phyloP scores from a whole-genome alignment of 257 asterid species.

The Solanum sitiens region DNA sequence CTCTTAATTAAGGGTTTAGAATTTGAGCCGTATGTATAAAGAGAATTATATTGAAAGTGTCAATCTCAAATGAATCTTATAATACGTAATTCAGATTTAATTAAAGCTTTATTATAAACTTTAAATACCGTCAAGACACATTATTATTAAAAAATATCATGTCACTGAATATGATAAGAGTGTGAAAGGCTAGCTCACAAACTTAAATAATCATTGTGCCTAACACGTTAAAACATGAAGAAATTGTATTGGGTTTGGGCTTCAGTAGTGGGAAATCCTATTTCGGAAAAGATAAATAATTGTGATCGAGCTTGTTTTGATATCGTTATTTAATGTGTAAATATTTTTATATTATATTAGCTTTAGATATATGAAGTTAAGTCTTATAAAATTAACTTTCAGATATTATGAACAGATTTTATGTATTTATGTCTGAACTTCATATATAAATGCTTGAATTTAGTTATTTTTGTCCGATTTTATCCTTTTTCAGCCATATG shows the following conservation, averaged over 20 bases:
- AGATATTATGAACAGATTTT: background rate
- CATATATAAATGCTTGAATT: background rate
- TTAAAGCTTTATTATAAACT: background rate
- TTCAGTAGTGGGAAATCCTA: background rate
- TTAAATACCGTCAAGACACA: rapidly evolving
- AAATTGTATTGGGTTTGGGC: background rate
- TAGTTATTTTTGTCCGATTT: background rate
- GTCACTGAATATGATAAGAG: background rate
- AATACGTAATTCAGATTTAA: rapidly evolving
- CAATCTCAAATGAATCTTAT: rapidly evolving
- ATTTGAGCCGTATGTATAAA: rapidly evolving
- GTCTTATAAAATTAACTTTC: background rate
- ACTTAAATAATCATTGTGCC: background rate
- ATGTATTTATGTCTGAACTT: background rate
- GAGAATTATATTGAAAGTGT: rapidly evolving
- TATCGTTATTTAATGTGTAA: background rate
- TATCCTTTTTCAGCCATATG: background rate
- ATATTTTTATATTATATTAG: no score
- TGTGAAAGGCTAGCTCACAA: background rate
- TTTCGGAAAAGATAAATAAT: background rate
- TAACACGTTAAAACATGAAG: background rate
- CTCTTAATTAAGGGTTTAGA: rapidly evolving
- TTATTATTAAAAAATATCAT: background rate
- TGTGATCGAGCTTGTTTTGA: background rate
- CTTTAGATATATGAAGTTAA: background rate